Evolutionary conservation across 2,329 filamentous ascomycete species (phyloP).

Genomic region (Hypoxylon rubiginosum): DNA sequence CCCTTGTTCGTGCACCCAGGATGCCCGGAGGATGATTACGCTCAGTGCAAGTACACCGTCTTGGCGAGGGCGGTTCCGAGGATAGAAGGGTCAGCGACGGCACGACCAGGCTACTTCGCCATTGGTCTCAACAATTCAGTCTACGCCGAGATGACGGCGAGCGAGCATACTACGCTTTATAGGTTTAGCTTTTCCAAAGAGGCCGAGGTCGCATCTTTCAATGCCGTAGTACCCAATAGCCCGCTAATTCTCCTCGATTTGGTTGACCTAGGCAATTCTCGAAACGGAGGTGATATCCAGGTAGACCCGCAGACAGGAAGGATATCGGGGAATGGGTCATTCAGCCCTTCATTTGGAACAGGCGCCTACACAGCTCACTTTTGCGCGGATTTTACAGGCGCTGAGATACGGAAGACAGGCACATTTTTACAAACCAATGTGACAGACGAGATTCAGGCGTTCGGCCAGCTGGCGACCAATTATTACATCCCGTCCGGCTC

Average conservation of each 20-base stretch:
- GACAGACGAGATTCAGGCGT: slow-evolving; percentile 42
- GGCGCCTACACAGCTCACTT: slow-evolving; percentile 70
- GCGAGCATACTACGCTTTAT: slow-evolving; percentile 70
- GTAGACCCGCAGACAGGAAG: slow-evolving; percentile 66
- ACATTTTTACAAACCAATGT: slow-evolving; percentile 67
- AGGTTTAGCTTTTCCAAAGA: slow-evolving; percentile 67
- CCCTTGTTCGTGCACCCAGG: slow-evolving; percentile 66
- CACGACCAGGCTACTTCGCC: slow-evolving; percentile 71
- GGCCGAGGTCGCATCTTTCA: slow-evolving; percentile 39
- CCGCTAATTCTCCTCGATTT: slow-evolving; percentile 73
- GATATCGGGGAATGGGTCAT: slow-evolving; percentile 71
- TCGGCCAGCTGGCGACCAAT: slow-evolving; percentile 51
- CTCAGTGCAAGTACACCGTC: slow-evolving; percentile 65
- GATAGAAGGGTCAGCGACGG: slow-evolving; percentile 63
- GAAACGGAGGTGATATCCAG: slow-evolving; percentile 63
- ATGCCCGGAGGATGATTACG: slow-evolving; percentile 61
- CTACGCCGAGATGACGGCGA: slow-evolving; percentile 71
- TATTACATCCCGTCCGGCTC: slow-evolving; percentile 51
- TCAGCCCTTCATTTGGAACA: slow-evolving; percentile 71
- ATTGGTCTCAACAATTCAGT: slow-evolving; percentile 69
- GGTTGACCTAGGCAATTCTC: slow-evolving; percentile 66
- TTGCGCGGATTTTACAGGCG: slow-evolving; percentile 71
- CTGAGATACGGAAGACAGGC: slow-evolving; percentile 67
- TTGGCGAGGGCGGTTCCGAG: slow-evolving; percentile 62
- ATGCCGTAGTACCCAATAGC: slow-evolving; percentile 55